Percentiles rank a stretch among this genome's conserved stretches.
Conservation (phyloP, 345 rosid species). For the Acer yangbiense region DNA sequence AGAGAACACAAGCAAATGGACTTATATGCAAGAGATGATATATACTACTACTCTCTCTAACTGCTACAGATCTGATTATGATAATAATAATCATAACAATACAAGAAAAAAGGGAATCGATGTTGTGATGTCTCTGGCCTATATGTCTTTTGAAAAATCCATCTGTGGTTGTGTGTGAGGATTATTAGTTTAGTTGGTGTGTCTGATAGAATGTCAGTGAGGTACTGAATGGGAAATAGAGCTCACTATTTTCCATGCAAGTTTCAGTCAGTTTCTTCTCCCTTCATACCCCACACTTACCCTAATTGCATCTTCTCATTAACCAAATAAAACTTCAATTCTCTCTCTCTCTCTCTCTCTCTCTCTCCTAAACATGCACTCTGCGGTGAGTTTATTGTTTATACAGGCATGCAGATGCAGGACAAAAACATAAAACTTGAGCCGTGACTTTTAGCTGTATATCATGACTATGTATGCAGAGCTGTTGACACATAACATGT, state of each 20-base stretch:
- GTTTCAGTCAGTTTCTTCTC: slow-evolving; percentile 23
- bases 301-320: slow-evolving; percentile 2
- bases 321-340: slow-evolving; percentile 7
- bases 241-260: slow-evolving; percentile 41
- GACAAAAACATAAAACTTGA: not conserved
- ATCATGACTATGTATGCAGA: not conserved
- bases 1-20: slow-evolving; percentile 54
- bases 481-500: not conserved
- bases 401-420: not conserved
- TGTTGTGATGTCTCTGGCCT: slow-evolving; percentile 70
- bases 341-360: slow-evolving; percentile 16
- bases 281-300: slow-evolving; percentile 10
- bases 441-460: not conserved
- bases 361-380: slow-evolving; percentile 5
- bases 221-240: slow-evolving; percentile 52
- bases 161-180: slow-evolving; percentile 16
- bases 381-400: not conserved
- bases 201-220: slow-evolving; percentile 70
- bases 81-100: slow-evolving; percentile 36
- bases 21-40: slow-evolving; percentile 33
- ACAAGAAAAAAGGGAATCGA: slow-evolving; percentile 69
- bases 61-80: slow-evolving; percentile 35
- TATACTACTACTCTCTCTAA: slow-evolving; percentile 11
- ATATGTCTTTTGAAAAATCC: slow-evolving; percentile 26
- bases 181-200: slow-evolving; percentile 35